Percentiles rank a stretch among this genome's conserved stretches.
Conservation (phyloP, 2,329 filamentous ascomycete species). For the Pleoardoris graminearum region DNA sequence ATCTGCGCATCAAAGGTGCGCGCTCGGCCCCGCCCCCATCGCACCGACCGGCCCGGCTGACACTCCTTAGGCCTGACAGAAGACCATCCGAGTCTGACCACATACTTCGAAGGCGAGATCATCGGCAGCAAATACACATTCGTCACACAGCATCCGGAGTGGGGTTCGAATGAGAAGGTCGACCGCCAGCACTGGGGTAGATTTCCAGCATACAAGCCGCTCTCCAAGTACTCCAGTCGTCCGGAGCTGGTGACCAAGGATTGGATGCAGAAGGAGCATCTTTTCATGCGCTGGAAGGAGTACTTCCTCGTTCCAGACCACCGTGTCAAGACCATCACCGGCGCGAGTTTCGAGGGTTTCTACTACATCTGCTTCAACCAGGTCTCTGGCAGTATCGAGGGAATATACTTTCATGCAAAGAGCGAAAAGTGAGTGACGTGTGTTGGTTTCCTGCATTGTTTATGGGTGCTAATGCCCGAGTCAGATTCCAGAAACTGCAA, state of each 20-base stretch:
- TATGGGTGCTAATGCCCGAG: constrained; percentile 22
- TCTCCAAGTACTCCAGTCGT: constrained; percentile 65
- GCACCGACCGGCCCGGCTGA: constrained; percentile 19
- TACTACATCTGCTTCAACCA: constrained; percentile 99
- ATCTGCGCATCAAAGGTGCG: constrained; percentile 90
- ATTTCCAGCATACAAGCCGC: constrained; percentile 82
- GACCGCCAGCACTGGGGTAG: constrained; percentile 93
- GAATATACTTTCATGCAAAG: constrained; percentile 97
- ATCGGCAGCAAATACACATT: constrained; percentile 96
- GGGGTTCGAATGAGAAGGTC: constrained; percentile 90
- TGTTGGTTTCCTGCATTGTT: not conserved
- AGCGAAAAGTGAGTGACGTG: constrained; percentile 85
- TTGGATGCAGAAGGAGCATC: constrained; percentile 77
- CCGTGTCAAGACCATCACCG: constrained; percentile 83
- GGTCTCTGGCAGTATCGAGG: constrained; percentile 78
- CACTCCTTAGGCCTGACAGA: constrained; percentile 74
- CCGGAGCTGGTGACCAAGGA: constrained; percentile 66
- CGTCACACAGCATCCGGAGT: constrained; percentile 81
- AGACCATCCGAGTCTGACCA: constrained; percentile 95
- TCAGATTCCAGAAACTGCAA: constrained; percentile 88
- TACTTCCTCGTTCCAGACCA: constrained; percentile 97
- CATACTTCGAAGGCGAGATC: constrained; percentile 97
- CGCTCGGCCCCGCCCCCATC: constrained; percentile 1
- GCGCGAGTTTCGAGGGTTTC: constrained; percentile 96
- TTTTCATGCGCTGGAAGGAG: constrained; percentile 99